Conservation (phyloP, 192 early-diverging fungal species). For the Rhizoclosmatium globosum region DNA sequence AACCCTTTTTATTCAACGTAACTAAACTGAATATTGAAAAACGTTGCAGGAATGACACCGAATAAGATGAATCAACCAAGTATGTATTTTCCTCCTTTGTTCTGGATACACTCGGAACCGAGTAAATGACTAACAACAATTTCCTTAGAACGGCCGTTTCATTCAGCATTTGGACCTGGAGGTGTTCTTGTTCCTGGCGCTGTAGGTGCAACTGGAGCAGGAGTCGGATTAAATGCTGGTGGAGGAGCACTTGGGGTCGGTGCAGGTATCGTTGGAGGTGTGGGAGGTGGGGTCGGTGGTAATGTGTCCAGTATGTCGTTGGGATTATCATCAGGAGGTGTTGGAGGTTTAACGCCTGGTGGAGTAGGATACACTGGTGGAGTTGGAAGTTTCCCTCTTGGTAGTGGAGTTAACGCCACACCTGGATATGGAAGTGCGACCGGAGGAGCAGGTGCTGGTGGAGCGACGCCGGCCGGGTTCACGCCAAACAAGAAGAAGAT, state of each 20-base stretch:
- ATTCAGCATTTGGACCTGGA: neutral
- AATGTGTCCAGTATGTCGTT: too few relatives aligned
- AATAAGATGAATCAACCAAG: too few relatives aligned
- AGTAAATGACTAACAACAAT: too few relatives aligned
- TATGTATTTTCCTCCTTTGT: too few relatives aligned
- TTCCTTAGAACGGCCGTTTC: neutral
- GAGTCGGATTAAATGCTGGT: neutral
- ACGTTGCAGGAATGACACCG: too few relatives aligned
- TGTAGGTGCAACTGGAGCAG: neutral
- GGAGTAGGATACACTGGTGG: neutral
- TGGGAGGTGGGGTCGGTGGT: too few relatives aligned
- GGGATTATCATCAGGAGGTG: neutral
- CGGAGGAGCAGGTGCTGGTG: neutral
- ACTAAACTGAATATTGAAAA: too few relatives aligned
- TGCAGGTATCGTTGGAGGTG: neutral
- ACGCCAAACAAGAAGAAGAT: constrained; percentile 30
- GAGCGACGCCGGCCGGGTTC: neutral
- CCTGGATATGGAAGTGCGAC: neutral
- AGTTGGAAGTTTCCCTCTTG: neutral
- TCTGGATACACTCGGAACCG: too few relatives aligned
- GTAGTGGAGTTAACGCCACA: neutral
- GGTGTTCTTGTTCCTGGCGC: neutral
- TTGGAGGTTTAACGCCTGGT: neutral
- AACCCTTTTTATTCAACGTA: too few relatives aligned
- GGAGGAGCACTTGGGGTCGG: neutral